These are phyloP conservation scores for Parietichytrium sp. DNA, from an alignment of 108 stramenopile genomes.

Conservation along the genomic window DNA sequence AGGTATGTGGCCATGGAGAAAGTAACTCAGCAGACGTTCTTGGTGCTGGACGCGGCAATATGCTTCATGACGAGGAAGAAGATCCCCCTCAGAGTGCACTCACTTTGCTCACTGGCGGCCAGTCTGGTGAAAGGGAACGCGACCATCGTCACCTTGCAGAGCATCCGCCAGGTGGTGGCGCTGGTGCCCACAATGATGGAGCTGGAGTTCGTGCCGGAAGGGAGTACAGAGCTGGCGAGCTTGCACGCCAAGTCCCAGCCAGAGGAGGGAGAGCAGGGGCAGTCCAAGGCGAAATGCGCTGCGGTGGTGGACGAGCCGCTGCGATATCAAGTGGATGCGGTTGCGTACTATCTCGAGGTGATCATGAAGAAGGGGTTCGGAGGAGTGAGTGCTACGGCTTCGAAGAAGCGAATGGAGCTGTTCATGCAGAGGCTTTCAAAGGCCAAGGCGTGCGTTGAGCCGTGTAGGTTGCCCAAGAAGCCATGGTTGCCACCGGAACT, in stretches of 20 bases:
- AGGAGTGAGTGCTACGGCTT: not conserved
- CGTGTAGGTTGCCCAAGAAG: not conserved
- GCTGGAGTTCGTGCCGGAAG: slow-evolving; percentile 16
- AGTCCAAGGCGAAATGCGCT: not conserved
- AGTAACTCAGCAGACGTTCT: too few species aligned
- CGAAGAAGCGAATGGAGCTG: not conserved
- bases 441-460: not conserved
- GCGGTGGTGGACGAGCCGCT: not conserved
- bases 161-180: not conserved
- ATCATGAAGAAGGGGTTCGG: not conserved
- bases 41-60: slow-evolving; percentile 3
- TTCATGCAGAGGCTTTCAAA: not conserved
- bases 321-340: not conserved
- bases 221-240: not conserved
- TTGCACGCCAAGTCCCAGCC: not conserved
- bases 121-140: not conserved
- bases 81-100: not conserved
- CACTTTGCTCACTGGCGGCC: not conserved
- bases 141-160: not conserved
- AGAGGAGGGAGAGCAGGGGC: too few species aligned
- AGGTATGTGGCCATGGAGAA: too few species aligned
- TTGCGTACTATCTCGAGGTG: not conserved
- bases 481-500: not conserved
- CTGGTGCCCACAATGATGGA: not conserved
- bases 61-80: slow-evolving; percentile 24